Base-by-base conservation (phyloP, 495 filamentous ascomycete species). In the Daldinia concentrica region DNA sequence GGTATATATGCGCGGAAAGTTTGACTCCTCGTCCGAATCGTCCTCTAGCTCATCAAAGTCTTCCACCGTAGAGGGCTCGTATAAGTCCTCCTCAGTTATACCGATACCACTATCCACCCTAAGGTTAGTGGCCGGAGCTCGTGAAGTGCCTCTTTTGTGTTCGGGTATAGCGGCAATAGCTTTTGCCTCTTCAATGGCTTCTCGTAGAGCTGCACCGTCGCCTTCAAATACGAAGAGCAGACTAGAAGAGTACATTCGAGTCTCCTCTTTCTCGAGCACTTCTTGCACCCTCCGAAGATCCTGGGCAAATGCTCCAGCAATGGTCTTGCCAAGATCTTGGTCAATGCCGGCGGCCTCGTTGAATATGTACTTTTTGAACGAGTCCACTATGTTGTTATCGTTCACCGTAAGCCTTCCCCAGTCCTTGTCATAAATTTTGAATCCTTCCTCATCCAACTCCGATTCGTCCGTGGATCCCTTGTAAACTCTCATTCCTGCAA, bases 401-500 rank as follows among this genome's bases (percentile, higher is more conserved):
- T 80, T 90, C 78, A 98, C 90, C 1, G 84, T 79, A 39, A 76
- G 64, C 34, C 93, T 88, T 24, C 95, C 95, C 77, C 95, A 98
- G 77, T 90, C 86, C 78, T 97, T 99, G 78, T 94, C 90, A 74
- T 93, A 98, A 19, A 91, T 86, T 74, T 84, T 89, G 74, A 91
- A 96, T 39, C 78, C 80, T 58, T 86, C 80, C 34, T 79, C 68
- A 57, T 85, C 80, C 62, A 75, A 66, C 58, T 86, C 82, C 3
- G 75, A 76, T 51, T 82, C 81, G 51, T 86, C 81, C 32, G 81
- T 77, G 27, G 83, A 78, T 3, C 91, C 93, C 54, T 90, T 91
- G 86, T 90, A 99, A 3, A 95, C 91, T 74, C 91, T 91, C 96
- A 99, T 99, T 2, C 95, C 95, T 0, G 93, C 93, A 65, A 99